Evolutionary conservation across 768 basidiomycete genomes (phyloP), one percentile per base, ranked within the genome.

Genomic region (Tubosaeta sp.): DNA sequence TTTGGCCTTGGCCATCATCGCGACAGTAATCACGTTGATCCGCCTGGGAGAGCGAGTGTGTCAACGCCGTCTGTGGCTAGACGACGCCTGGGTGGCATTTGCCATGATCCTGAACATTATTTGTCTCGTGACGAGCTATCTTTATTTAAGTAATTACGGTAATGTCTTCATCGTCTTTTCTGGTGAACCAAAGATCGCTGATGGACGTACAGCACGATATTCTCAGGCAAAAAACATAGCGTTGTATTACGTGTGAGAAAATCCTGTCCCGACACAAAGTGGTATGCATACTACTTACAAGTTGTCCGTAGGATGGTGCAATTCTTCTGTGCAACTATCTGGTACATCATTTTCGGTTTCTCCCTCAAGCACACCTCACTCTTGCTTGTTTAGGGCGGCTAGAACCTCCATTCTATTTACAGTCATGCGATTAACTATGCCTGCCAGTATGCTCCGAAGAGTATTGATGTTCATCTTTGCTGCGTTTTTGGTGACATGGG

Each of bases 141-240:
- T 52, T 25, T 52, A 52, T 25, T 17, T 52, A 25, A 39, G 38
- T 42, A 32, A 52, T 5, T 52, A 41, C n/a, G 37, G 51, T 52
- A 19, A 45, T 3, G 5, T 12, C 16, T 25, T 37, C 35, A 10
- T 17, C 35, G 6, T 16, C 5, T 25, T 17, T 32, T 39, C 10
- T n/a, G 25, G 4, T 12, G 13, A 2, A 31, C 38, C 3, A 12
- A 16, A 12, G 25, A 14, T 33, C 6, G 4, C 51, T 52, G 26
- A 52, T 16, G 1, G n/a, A n/a, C 11, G n/a, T 33, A 8, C 19
- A 52, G 51, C 51, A n/a, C 19, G 12, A 11, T 52, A 26, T n/a
- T 32, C 13, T 8, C 45, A 48, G 48, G 31, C 43, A 9, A 27
- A 22, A 7, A 39, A 17, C 26, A 38, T 52, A 38, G 25, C 11